Conservation (phyloP, 768 basidiomycete species). For the Hortiboletus campestris region DNA sequence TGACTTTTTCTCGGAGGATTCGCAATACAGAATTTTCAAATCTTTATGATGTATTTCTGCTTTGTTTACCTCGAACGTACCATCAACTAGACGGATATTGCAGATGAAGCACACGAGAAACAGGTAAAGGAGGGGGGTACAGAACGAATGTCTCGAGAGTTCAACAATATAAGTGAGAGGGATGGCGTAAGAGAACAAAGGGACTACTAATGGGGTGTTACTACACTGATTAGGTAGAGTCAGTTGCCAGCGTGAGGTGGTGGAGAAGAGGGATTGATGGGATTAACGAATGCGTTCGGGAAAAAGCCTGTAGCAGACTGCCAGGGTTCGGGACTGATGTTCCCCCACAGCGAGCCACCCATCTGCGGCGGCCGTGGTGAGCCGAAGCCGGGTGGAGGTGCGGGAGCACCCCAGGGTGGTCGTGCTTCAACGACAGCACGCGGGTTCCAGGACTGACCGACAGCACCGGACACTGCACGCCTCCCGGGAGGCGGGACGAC, state of each 20-base stretch:
- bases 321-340: constrained; percentile 43
- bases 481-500: constrained; percentile 56
- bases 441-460: constrained; percentile 53
- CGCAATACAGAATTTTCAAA: constrained; percentile 24
- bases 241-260: constrained; percentile 38
- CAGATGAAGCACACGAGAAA: constrained; percentile 27
- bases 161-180: not conserved
- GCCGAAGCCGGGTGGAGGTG: constrained; percentile 35
- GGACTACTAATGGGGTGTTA: constrained; percentile 12
- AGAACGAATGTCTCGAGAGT: constrained; percentile 17
- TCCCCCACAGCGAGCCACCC: constrained; percentile 43
- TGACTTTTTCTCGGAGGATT: not conserved
- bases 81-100: constrained; percentile 18
- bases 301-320: constrained; percentile 48
- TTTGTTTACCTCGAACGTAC: constrained; percentile 27
- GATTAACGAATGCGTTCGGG: constrained; percentile 45
- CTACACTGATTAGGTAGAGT: constrained; percentile 27
- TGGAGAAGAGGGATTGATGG: constrained; percentile 51
- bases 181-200: not conserved
- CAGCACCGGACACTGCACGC: constrained; percentile 38
- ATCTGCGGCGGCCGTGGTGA: constrained; percentile 35
- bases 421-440: constrained; percentile 41
- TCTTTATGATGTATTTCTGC: constrained; percentile 39
- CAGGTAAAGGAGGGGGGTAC: not conserved
- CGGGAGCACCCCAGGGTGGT: constrained; percentile 47